Percentiles rank a stretch among this genome's conserved stretches.
phyloP scores from a whole-genome alignment of 306 rosid genomes.

The Quercus bicolor region DNA sequence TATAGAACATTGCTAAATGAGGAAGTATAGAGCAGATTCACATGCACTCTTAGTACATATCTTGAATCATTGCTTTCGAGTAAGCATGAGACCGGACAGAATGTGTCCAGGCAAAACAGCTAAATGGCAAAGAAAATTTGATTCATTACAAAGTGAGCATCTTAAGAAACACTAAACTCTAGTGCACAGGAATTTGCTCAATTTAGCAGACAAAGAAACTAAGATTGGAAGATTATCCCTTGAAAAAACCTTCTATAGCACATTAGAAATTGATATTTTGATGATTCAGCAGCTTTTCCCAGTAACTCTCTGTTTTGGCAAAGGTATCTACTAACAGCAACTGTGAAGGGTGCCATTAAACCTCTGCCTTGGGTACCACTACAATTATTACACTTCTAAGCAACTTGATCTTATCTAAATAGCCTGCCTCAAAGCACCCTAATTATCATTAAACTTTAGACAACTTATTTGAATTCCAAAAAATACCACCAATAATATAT shows the following conservation, averaged over 20 bases:
- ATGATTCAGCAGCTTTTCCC: neutral
- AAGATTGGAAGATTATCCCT: neutral
- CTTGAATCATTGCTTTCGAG: neutral
- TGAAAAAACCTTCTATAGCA: constrained; percentile 5
- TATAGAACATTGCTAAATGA: neutral
- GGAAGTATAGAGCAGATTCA: neutral
- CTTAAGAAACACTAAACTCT: neutral
- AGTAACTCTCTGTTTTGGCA: neutral
- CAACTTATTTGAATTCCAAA: neutral
- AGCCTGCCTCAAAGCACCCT: neutral
- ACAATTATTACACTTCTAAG: neutral
- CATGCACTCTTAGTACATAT: neutral
- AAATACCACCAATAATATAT: neutral
- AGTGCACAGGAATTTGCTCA: neutral
- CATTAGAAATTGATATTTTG: neutral
- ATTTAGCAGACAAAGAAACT: constrained; percentile 1
- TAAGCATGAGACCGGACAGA: neutral
- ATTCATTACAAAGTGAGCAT: neutral
- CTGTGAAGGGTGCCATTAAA: neutral
- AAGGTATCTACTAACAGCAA: neutral
- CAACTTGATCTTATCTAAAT: neutral
- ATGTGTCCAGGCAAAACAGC: neutral
- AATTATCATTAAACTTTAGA: neutral
- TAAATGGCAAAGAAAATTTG: neutral
- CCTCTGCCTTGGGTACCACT: neutral